Evolutionary conservation across 1,284 basidiomycete species (phyloP).

Genomic region (Farysia itapuensis): DNA sequence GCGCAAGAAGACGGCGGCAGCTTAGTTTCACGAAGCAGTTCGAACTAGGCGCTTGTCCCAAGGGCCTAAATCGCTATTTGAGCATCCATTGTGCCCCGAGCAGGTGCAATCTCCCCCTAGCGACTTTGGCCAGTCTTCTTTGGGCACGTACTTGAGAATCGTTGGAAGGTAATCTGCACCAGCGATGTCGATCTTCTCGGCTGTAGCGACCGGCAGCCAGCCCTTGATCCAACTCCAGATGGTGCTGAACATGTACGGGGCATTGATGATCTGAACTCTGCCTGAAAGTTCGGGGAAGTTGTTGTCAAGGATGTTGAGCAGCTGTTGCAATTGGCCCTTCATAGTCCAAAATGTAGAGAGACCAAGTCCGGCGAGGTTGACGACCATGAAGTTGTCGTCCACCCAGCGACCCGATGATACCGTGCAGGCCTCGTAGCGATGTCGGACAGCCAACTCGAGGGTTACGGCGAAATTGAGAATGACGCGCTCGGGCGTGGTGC

Average conservation of each 20-base stretch:
- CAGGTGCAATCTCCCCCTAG: slow-evolving; percentile 54
- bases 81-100: slow-evolving; percentile 18
- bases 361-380: slow-evolving; percentile 51
- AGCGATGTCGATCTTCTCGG: slow-evolving; percentile 55
- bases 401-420: slow-evolving; percentile 32
- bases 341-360: slow-evolving; percentile 55
- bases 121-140: slow-evolving; percentile 42
- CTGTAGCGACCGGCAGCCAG: slow-evolving; percentile 53
- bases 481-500: slow-evolving; percentile 51
- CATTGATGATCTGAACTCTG: slow-evolving; percentile 58
- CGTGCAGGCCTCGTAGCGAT: slow-evolving; percentile 47
- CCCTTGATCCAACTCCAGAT: slow-evolving; percentile 55
- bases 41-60: slow-evolving; percentile 38
- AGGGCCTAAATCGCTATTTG: slow-evolving; percentile 41
- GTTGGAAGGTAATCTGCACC: slow-evolving; percentile 39
- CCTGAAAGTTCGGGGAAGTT: slow-evolving; percentile 57
- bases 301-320: slow-evolving; percentile 48
- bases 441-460: slow-evolving; percentile 49
- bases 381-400: slow-evolving; percentile 58
- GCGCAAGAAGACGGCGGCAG: no score
- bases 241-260: slow-evolving; percentile 51
- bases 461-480: slow-evolving; percentile 55
- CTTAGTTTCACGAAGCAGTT: slow-evolving; percentile 1
- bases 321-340: slow-evolving; percentile 50
- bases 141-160: slow-evolving; percentile 42